These are phyloP conservation scores for Knoxdaviesia capensis DNA, from an alignment of 2,329 filamentous ascomycete genomes.

Conservation along the genomic window DNA sequence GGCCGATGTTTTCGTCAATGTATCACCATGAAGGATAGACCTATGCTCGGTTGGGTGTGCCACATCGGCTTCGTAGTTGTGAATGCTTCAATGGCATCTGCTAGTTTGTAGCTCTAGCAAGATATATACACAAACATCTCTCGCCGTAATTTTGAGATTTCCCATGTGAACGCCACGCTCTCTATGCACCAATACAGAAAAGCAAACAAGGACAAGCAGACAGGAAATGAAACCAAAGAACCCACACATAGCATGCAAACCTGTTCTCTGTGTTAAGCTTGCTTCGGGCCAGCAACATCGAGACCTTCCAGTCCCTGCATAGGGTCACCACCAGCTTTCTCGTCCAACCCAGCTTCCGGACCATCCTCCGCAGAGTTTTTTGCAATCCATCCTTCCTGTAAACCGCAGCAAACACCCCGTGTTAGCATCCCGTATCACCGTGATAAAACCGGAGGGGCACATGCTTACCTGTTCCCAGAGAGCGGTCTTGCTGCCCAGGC, in stretches of 20 bases:
- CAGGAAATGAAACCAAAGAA: constrained; percentile 8
- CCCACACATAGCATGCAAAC: background rate
- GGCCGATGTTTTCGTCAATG: no score
- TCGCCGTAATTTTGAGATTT: no score
- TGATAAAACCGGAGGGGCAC: constrained; percentile 1
- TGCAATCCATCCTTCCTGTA: constrained; percentile 78
- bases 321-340: constrained; percentile 49
- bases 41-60: no score
- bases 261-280: constrained; percentile 24
- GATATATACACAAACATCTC: no score
- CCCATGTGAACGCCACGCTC: no score
- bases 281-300: constrained; percentile 84
- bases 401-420: constrained; percentile 4
- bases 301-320: constrained; percentile 92
- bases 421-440: constrained; percentile 1
- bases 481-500: constrained; percentile 79
- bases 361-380: constrained; percentile 77
- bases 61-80: no score
- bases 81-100: no score
- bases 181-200: background rate
- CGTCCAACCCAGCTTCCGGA: constrained; percentile 29
- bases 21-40: no score
- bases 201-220: constrained; percentile 2
- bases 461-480: constrained; percentile 81
- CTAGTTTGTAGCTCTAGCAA: no score